Evolutionary conservation across 148 eudicot genomes (phyloP).

Genomic region (Nyssa sinensis): DNA sequence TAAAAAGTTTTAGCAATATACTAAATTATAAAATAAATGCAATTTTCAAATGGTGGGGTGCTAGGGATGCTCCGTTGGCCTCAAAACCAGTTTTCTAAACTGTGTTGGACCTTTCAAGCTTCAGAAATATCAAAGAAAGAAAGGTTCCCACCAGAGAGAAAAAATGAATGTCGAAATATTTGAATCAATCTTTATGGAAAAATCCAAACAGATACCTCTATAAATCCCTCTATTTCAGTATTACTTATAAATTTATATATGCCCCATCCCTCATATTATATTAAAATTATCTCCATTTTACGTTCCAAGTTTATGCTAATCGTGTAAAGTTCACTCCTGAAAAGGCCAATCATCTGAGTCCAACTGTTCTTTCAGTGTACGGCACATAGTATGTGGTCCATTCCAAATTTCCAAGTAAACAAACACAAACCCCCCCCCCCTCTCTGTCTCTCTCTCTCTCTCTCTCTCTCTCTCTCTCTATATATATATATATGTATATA

Average conservation of each 20-base stretch:
- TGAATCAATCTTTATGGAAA: not conserved
- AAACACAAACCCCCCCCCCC: too few species aligned
- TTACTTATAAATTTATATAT: not conserved
- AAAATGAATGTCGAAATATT: not conserved
- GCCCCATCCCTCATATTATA: not conserved
- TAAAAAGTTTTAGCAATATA: too few species aligned
- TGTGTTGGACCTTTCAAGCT: not conserved
- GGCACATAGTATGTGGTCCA: slow-evolving; percentile 15
- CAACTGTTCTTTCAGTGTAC: slow-evolving; percentile 3
- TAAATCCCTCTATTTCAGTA: not conserved
- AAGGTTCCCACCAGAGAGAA: not conserved
- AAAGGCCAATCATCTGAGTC: not conserved
- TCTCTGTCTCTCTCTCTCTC: too few species aligned
- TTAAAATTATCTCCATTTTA: not conserved
- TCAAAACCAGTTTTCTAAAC: too few species aligned
- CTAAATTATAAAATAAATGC: not conserved
- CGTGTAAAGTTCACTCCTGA: not conserved
- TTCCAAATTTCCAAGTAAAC: not conserved
- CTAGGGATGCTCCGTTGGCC: too few species aligned
- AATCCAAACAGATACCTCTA: not conserved
- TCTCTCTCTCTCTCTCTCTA: too few species aligned
- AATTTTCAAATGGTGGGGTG: too few species aligned
- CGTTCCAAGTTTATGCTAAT: not conserved
- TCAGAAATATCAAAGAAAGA: not conserved
- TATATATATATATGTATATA: too few species aligned